Base-by-base conservation (phyloP, 2,329 filamentous ascomycete species). In the Aspergillus costaricaensis region DNA sequence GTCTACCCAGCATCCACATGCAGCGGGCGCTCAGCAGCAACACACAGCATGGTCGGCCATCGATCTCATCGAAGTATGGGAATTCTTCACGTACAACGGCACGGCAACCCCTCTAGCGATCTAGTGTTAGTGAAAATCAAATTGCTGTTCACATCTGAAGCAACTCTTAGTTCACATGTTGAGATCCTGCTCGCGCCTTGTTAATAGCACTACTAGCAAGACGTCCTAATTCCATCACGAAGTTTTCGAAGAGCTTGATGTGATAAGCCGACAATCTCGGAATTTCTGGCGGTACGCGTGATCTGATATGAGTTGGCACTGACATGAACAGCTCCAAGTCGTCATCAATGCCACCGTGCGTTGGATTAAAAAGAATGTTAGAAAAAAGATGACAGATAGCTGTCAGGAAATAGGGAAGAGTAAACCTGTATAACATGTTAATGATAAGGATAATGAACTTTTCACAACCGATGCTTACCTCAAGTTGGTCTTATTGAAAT, bases 371-470 rank as follows among this genome's bases (percentile, higher is more conserved):
- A 8, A 64, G 62, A 15, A 64, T 57, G 21, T 62, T 58, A 10
- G 49, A 64, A 38, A 64, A 64, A 7, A 64, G 23, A 21, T 57
- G 59, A 39, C 59, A 55, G 7, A 50, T 59, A 3, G 57, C 36
- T 4, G 51, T 51, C 15, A 53, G 50, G 5, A 64, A 23, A 38
- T 64, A 52, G 3, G 62, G 59, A 1, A 62, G 54, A n/a, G 48
- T 58, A 19, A 60, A 59, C 30, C 62, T 64, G 44, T 6, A 8
- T 19, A 14, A 30, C 14, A 44, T 43, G 17, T 30, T n/a, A 25
- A 15, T 3, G 7, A 5, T 17, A 25, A 21, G 6, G 19, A 2
- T 4, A 14, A 12, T 12, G 23, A 25, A 44, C 55, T 25, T 17
- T 49, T 39, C 54, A 30, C 14, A 17, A 17, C 8, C 8, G 5